Evolutionary conservation across 371 early-diverging fungal genomes (phyloP).

Genomic region (Paramicrosporidium saccamoebae): DNA sequence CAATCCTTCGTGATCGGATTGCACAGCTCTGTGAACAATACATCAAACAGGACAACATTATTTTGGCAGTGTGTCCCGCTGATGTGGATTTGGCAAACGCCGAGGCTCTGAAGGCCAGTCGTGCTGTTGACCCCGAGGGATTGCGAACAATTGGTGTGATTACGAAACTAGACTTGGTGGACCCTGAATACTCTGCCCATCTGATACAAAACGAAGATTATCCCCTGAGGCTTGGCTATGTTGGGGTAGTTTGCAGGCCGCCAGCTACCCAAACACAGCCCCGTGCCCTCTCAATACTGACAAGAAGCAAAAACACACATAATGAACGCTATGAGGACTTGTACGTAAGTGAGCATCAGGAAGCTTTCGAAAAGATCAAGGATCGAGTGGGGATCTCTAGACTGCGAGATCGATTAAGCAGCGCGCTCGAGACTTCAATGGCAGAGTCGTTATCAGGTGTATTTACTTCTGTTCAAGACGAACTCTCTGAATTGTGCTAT

Average conservation of each 20-base stretch:
- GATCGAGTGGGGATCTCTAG: no score
- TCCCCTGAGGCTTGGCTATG: constrained; percentile 77
- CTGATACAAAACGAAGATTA: constrained; percentile 64
- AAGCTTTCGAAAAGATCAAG: no score
- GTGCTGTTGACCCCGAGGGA: constrained; percentile 73
- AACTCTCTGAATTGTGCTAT: constrained; percentile 71
- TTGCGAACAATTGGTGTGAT: constrained; percentile 87
- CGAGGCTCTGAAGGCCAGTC: constrained; percentile 71
- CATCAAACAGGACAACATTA: constrained; percentile 65
- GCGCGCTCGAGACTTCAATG: no score
- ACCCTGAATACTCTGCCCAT: constrained; percentile 37
- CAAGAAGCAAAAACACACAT: constrained; percentile 2
- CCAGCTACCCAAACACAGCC: constrained; percentile 2
- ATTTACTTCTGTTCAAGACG: constrained; percentile 53
- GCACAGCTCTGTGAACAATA: constrained; percentile 73
- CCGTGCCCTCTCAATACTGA: not conserved
- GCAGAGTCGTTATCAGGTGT: no score
- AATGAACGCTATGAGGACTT: constrained; percentile 1
- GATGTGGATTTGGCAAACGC: constrained; percentile 96
- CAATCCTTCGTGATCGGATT: constrained; percentile 61
- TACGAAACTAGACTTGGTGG: constrained; percentile 93
- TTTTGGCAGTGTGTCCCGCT: constrained; percentile 88
- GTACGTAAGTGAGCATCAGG: no score
- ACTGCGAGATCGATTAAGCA: no score
- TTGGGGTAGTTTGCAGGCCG: constrained; percentile 79